Percentiles rank a stretch among this genome's conserved stretches.
phyloP scores from a whole-genome alignment of 305 asterid genomes.

The Fraxinus dipetala region DNA sequence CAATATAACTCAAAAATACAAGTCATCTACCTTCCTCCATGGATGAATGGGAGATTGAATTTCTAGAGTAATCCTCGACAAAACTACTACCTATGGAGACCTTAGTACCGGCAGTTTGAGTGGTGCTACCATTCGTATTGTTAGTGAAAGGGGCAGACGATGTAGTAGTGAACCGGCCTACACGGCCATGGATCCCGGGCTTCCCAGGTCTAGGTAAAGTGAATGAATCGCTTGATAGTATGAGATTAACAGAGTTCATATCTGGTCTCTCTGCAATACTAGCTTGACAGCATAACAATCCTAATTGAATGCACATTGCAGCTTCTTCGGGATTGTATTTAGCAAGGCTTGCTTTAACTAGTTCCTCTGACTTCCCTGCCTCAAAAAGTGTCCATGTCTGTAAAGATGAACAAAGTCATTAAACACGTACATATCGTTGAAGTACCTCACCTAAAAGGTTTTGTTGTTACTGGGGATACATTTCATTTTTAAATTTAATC shows the following conservation, averaged over 20 bases:
- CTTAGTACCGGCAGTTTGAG: slow-evolving; percentile 38
- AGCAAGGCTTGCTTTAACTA: slow-evolving; percentile 51
- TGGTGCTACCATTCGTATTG: slow-evolving; percentile 36
- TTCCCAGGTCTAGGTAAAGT: slow-evolving; percentile 61
- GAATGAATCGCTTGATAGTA: slow-evolving; percentile 64
- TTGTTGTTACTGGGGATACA: background rate
- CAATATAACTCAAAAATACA: background rate
- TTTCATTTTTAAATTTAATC: background rate
- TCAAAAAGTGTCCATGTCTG: slow-evolving; percentile 64
- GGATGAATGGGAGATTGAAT: slow-evolving; percentile 74
- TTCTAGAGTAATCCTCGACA: slow-evolving; percentile 61
- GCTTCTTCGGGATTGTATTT: slow-evolving; percentile 46
- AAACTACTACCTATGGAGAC: slow-evolving; percentile 33
- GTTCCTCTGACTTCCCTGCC: slow-evolving; percentile 42
- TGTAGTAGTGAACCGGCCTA: slow-evolving; percentile 44
- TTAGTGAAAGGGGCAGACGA: slow-evolving; percentile 45
- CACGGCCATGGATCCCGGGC: slow-evolving; percentile 71
- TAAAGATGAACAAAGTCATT: background rate
- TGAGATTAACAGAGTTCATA: slow-evolving; percentile 57
- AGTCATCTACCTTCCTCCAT: slow-evolving; percentile 66
- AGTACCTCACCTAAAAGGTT: background rate
- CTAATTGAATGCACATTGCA: slow-evolving; percentile 61
- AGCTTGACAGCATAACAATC: slow-evolving; percentile 80
- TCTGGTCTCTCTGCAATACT: slow-evolving; percentile 64
- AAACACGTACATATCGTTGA: background rate